phyloP scores from a whole-genome alignment of 2,329 filamentous ascomycete species.

The Xylariaceae sp. region DNA sequence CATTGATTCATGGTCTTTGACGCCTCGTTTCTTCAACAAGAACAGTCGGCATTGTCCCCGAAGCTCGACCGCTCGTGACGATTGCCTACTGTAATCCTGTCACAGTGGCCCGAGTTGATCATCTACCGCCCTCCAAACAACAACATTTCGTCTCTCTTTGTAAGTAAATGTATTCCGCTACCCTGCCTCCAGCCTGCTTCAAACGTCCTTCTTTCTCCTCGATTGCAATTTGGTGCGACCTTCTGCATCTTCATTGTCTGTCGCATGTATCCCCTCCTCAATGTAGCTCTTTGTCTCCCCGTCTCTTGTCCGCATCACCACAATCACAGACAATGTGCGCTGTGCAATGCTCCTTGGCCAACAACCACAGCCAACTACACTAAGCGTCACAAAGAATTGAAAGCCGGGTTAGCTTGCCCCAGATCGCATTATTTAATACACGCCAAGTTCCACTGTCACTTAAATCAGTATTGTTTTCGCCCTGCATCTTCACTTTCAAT shows the following conservation, averaged over 20 bases:
- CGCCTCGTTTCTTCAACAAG: background rate
- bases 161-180: no score
- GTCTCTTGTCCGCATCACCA: no score
- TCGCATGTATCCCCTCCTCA: no score
- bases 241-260: no score
- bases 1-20: conserved; percentile 5
- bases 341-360: conserved; percentile 14
- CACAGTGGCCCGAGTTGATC: background rate
- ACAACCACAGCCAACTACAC: conserved; percentile 6
- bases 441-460: background rate
- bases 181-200: no score
- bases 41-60: background rate
- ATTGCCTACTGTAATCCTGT: no score
- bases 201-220: no score
- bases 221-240: no score
- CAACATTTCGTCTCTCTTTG: no score
- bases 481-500: background rate
- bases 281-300: no score
- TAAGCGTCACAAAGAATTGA: conserved; percentile 8
- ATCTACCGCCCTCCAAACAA: background rate
- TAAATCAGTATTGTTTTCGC: background rate
- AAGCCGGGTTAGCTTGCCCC: background rate
- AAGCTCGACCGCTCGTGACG: background rate
- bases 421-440: background rate
- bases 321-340: conserved; percentile 21